phyloP scores from a whole-genome alignment of 306 rosid genomes.

The Oemleria cerasiformis region DNA sequence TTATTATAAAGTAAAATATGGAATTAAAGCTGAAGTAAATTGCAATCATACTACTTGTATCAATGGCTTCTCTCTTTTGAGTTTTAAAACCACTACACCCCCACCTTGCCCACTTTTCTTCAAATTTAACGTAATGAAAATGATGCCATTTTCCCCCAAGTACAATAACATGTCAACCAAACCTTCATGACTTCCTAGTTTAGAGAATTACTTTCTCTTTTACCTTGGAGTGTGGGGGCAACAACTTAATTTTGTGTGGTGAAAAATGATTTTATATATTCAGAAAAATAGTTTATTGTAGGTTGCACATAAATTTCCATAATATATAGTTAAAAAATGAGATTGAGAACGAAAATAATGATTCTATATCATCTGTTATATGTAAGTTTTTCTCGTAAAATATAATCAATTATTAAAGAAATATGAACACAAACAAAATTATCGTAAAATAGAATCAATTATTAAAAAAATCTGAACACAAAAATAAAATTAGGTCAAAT shows the following conservation, averaged over 20 bases:
- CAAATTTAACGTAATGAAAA: neutral
- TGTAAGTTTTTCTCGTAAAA: no score
- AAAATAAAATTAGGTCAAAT: neutral
- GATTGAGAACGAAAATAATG: no score
- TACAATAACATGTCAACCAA: neutral
- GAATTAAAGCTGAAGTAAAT: neutral
- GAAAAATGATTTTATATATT: no score
- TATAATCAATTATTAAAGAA: neutral
- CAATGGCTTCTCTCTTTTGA: neutral
- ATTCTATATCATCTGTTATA: no score
- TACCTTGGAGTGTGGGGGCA: neutral
- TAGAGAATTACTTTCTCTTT: neutral
- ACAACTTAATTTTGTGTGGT: no score
- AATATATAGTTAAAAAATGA: no score
- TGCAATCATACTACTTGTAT: neutral
- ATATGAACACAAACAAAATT: neutral
- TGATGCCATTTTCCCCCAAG: neutral
- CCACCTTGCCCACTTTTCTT: neutral
- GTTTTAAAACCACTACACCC: conserved; percentile 6
- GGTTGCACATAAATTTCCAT: no score
- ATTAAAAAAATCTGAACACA: neutral
- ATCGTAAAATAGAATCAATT: no score
- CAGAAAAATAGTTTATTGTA: no score
- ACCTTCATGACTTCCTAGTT: neutral
- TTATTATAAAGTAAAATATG: no score